Base-by-base conservation (phyloP, 495 filamentous ascomycete genomes). In the Lophiotrema nucula region DNA sequence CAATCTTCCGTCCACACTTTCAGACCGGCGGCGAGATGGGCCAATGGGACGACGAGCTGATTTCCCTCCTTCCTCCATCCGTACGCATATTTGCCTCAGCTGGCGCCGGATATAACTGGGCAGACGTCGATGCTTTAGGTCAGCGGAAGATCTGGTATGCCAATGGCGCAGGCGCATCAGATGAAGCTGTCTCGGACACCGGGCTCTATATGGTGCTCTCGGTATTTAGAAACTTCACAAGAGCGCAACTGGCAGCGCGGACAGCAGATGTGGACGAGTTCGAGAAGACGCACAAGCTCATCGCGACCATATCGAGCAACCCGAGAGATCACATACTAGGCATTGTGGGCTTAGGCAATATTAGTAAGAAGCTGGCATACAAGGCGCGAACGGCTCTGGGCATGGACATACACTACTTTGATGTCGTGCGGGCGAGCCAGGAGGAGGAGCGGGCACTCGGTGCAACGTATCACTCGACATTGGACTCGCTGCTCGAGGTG, bases 21-120 rank as follows among this genome's bases (percentile, higher is more conserved):
- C 84, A 85, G 38, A 86, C 80, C 0, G 86, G 86, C 11, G 83
- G 82, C 13, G 86, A 88, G 72, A 88, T 89, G 84, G 83, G 83
- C 8, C 67, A 71, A 27, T 90, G 87, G 87, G 84, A 89, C 61
- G 72, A 74, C 27, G 85, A 89, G 64, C 70, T 88, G 35, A 81
- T 89, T 28, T 69, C 71, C 2, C 65, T 87, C 31, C 72, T 90
- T 16, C 87, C 86, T 0, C 53, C 71, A 16, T 79, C 78, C 6
- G 80, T 85, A 52, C 80, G 75, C 64, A 76, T 88, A 1, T 86
- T 83, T 69, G 84, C 86, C 6, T 83, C 80, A 55, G 85, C 87
- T 4, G 87, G 86, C 5, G 83, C 86, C 13, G 85, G 84, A 0
- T 88, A 81, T 60, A 84, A 89, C 68, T 88, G 87, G 85, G 85